Base-by-base conservation (phyloP, 805 yeast species). In the Ogataea nonfermentans region DNA sequence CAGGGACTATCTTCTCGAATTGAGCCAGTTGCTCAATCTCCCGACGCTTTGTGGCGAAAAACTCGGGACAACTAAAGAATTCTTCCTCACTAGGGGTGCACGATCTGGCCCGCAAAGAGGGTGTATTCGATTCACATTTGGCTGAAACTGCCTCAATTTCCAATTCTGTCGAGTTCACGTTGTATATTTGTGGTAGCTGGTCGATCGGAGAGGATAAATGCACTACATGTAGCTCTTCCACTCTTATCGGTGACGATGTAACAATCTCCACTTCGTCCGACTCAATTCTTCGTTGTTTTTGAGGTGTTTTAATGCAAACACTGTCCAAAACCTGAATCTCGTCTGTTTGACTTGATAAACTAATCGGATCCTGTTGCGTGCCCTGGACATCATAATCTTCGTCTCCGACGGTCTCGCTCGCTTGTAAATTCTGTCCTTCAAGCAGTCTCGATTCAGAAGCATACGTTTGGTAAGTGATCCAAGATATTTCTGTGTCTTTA, bases 291-390 rank as follows among this genome's bases (percentile, higher is more conserved):
- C 23, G 23, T 15, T 10, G 16, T 9, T 15, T 19, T 11, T 25
- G 20, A 4, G 32, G 37, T 11, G 16, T 26, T 12, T 20, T 13
- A 9, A 44, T 46, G 25, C 39, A 29, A 4, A 51, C 34, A 17
- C 52, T 51, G 24, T 47, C 57, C 9, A 51, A 29, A 9, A 53
- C 56, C 32, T 51, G 57, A 7, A 53, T 43, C 12, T 46, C 52
- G 1, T 37, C 43, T 11, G 29, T 23, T 20, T 25, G 32, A 12
- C 22, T 46, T 6, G 52, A 42, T 3, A 49, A 25, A 5, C 24
- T 32, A 19, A 48, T 47, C 10, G 53, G 50, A 19, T 44, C 48
- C 24, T 39, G 43, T 29, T 44, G 52, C 9, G 53, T 46, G 9
- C 51, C 52, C 14, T 11, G 30, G 4, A 20, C 33, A 13, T n/a